Conservation (phyloP, 2,329 filamentous ascomycete species). For the Dothidotthia symphoricarpi region DNA sequence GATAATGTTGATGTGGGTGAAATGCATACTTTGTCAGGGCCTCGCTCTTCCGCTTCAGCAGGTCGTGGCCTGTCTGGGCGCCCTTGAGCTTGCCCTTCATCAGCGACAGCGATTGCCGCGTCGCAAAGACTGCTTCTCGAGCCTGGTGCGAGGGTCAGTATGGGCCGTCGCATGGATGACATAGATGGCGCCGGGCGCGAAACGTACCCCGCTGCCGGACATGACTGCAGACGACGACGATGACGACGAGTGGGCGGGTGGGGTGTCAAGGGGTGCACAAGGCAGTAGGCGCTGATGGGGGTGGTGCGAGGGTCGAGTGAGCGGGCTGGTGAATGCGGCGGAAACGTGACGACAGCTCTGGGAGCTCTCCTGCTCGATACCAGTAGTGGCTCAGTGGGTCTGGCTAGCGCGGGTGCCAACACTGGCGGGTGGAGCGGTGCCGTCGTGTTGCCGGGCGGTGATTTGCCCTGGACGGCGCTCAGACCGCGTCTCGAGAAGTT, state of each 20-base stretch:
- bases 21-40: constrained; percentile 83
- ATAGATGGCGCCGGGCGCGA: constrained; percentile 2
- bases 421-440: not conserved
- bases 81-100: constrained; percentile 99
- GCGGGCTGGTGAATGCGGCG: constrained; percentile 7
- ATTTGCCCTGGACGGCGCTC: too few species aligned
- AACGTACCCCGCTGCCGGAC: constrained; percentile 55
- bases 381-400: too few species aligned
- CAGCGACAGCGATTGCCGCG: constrained; percentile 89
- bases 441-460: not conserved
- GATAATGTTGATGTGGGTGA: too few species aligned
- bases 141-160: constrained; percentile 58
- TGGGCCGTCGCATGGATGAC: constrained; percentile 9
- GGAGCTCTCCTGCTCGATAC: not conserved
- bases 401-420: not conserved
- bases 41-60: constrained; percentile 97
- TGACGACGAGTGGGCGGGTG: constrained; percentile 1
- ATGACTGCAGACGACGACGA: constrained; percentile 38
- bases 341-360: constrained; percentile 23
- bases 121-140: constrained; percentile 95
- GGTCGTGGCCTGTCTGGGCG: constrained; percentile 73
- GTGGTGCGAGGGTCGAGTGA: constrained; percentile 2
- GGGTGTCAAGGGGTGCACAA: constrained; percentile 2
- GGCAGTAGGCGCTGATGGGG: constrained; percentile 5
- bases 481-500: too few species aligned